Evolutionary conservation across 805 yeast genomes (phyloP), one percentile per base, ranked within the genome.

Genomic region (Kurtzmaniella cleridarum): DNA sequence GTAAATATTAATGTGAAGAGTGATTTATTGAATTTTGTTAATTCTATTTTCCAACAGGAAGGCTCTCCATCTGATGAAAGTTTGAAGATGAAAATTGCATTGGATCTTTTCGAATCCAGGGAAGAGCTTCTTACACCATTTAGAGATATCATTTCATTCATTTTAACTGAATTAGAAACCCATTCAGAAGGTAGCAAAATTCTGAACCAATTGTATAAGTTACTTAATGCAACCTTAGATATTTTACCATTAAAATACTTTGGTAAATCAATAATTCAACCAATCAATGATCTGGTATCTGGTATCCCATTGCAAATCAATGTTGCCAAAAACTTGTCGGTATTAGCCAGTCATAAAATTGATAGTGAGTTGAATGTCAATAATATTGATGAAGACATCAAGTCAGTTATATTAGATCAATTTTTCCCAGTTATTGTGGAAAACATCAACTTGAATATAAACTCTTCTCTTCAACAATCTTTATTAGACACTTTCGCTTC

Each of bases 201-300:
- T 10, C 32, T 35, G 14, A 30, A 29, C 12, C 40, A 45, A 14
- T 38, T 81, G 38, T 78, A 78, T 54, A 70, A 67, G 20, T 60
- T 86, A 36, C 67, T 91, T 46, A 76, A 79, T 27, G 76, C 76
- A 47, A 64, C 81, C 45, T 64, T 91, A 42, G 78, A 79, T 41
- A 66, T 88, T 44, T 66, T 91, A 38, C 96, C 98, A 24, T 75
- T 89, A 46, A 73, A 73, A 44, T 75, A 78, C 47, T 90, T 86
- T 56, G 81, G 83, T 23, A 66, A 71, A 13, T 77, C 95, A 1
- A 72, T 84, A 17, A 44, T 62, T 13, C 63, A 61, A 15, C 57
- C 68, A 0, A 65, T 76, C 45, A 53, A 66, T 31, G 49, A 49
- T 3, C 50, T 46, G 8, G 50, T 50, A 23, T 50, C 55, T 10